Base-by-base conservation (phyloP, 495 filamentous ascomycete species). In the Daldinia concentrica region DNA sequence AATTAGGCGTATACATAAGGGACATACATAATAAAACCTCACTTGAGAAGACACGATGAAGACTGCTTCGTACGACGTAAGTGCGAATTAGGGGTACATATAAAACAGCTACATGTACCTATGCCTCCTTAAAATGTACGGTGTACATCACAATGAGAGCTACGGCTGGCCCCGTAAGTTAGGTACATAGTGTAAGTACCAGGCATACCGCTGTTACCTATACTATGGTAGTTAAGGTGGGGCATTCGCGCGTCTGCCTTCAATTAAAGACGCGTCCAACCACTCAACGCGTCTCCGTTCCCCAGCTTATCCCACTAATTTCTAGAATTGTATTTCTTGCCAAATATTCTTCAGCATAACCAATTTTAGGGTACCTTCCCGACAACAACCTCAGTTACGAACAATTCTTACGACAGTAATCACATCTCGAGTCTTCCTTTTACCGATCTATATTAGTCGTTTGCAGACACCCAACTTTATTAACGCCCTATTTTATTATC, bases 251-350 rank as follows among this genome's bases (percentile, higher is more conserved):
- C 69, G 69, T 62, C 52, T 58, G 24, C 59, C 60, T 55, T 55
- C 66, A 69, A 75, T 77, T 73, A 60, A 74, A 70, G 39, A 74
- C 75, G 70, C 64, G 66, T 66, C 48, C 51, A 73, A 64, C 63
- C 56, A 61, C 37, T 68, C 68, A 63, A 73, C 73, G 75, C 70
- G 73, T 72, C 56, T 69, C 62, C 39, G 58, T 71, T 74, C 52
- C 36, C 66, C 43, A 62, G 58, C 70, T 57, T 63, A 74, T 74
- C 66, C 71, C 71, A 73, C 71, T 55, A 62, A 69, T 64, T 68
- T 68, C 58, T 61, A 39, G 30, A 68, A 58, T 64, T 57, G 22
- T 60, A 37, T 19, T 34, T 43, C 48, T 30, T 14, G 6, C 41
- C 26, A 57, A 57, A 57, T 34, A 57, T 58, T 29, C 50, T 54